Percentiles rank a stretch among this genome's conserved stretches.
phyloP scores from a whole-genome alignment of 345 rosid species.

The Salix koriyanagi region DNA sequence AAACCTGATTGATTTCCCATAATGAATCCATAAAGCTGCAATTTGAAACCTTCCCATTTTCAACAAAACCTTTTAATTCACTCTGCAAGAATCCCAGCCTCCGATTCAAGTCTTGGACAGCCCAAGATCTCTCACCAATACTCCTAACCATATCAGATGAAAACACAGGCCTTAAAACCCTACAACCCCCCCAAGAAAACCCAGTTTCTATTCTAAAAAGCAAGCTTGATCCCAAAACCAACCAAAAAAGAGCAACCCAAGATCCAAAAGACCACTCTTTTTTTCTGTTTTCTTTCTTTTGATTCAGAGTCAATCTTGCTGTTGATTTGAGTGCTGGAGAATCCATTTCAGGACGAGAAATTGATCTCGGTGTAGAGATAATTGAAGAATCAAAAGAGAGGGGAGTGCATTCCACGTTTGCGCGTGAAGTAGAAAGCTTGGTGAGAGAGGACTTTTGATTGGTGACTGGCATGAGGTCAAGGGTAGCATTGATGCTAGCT shows the following conservation, averaged over 20 bases:
- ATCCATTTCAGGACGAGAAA: conserved; percentile 21
- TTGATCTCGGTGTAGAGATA: conserved; percentile 57
- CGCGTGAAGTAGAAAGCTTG: conserved; percentile 40
- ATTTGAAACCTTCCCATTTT: conserved; percentile 36
- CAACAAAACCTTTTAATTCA: conserved; percentile 36
- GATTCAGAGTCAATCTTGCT: conserved; percentile 20
- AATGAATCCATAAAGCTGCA: conserved; percentile 46
- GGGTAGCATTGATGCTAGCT: conserved; percentile 80
- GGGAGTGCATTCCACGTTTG: conserved; percentile 39
- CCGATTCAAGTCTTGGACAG: conserved; percentile 29
- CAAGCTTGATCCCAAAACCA: conserved; percentile 36
- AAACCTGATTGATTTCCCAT: conserved; percentile 73
- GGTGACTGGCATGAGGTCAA: conserved; percentile 77
- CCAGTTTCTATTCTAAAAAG: conserved; percentile 43
- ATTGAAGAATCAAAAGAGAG: conserved; percentile 43
- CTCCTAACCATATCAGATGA: conserved; percentile 42
- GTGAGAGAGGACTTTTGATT: conserved; percentile 66
- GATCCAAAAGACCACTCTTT: background rate
- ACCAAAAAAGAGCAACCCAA: conserved; percentile 15
- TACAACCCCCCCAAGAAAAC: conserved; percentile 33
- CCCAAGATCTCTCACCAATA: conserved; percentile 45
- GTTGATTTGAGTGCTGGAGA: conserved; percentile 45
- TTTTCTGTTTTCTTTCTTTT: conserved; percentile 24
- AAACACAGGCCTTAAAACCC: conserved; percentile 40
- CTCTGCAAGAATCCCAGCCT: conserved; percentile 50